These are phyloP conservation scores for Kalanchoe fedtschenkoi DNA, from an alignment of 164 flowering plant species.

Conservation along the genomic window DNA sequence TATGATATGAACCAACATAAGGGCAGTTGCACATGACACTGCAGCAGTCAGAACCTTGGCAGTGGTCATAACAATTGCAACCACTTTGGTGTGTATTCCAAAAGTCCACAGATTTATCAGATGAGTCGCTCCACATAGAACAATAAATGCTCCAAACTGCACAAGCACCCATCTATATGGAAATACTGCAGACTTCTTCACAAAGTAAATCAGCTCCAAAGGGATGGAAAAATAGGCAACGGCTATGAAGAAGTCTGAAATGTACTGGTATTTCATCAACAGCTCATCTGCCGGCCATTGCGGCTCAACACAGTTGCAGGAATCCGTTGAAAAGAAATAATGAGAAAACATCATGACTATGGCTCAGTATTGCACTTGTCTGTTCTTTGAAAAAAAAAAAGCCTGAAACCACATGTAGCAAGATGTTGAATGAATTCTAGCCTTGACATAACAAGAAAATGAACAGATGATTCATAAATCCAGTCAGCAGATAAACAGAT, in stretches of 20 bases:
- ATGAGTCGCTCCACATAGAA: slow-evolving; percentile 83
- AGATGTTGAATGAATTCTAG: not conserved
- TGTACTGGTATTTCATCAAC: slow-evolving; percentile 73
- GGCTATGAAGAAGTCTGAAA: slow-evolving; percentile 86
- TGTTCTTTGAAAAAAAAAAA: slow-evolving; percentile 1
- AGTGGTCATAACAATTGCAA: slow-evolving; percentile 64
- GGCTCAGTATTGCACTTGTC: not conserved
- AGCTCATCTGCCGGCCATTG: slow-evolving; percentile 77
- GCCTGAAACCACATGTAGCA: not conserved
- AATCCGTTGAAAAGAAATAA: slow-evolving; percentile 26
- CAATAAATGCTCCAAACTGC: slow-evolving; percentile 92
- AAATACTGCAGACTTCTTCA: slow-evolving; percentile 73
- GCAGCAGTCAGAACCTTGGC: slow-evolving; percentile 67
- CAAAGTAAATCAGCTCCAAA: slow-evolving; percentile 78
- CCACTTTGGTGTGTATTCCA: slow-evolving; percentile 50
- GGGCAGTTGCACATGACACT: slow-evolving; percentile 81
- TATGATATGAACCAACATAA: slow-evolving; percentile 83
- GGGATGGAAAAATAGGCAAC: slow-evolving; percentile 89
- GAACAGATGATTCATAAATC: not conserved
- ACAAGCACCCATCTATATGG: slow-evolving; percentile 93
- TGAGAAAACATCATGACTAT: not conserved
- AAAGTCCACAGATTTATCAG: slow-evolving; percentile 87
- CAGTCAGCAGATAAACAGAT: too few species aligned
- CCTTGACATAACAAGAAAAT: not conserved
- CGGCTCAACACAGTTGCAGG: slow-evolving; percentile 73